Base-by-base conservation (phyloP, 129 eudicot genomes). In the Pulicaria dysenterica region DNA sequence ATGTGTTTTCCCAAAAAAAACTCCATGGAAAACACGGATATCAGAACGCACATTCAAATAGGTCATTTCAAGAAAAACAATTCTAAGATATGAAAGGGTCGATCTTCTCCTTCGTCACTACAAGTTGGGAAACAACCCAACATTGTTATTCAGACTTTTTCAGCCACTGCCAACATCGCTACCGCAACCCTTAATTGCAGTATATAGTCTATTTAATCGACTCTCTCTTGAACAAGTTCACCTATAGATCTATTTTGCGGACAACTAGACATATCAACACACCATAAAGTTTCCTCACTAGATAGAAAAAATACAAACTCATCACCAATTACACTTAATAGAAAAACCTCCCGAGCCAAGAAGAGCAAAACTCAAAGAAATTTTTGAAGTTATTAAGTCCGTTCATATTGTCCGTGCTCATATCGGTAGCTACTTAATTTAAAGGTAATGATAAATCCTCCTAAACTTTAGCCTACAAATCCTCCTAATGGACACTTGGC, bases 81-180 rank as follows among this genome's bases (percentile, higher is more conserved):
- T 14, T 51, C 31, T 5, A 4, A 15, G 36, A 34, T 17, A 19
- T 56, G 38, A 6, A 24, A 50, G 24, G 1, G 7, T 11, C 16
- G 12, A 1, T 34, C 12, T 58, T 34, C 12, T 58, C 5, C 15
- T 11, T 34, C 37, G 31, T 36, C 12, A 11, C 45, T 59, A 37
- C 11, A 59, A 37, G 37, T 59, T 36, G 17, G 64, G 34, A 38
- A 13, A 59, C 43, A 36, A 13, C 19, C 36, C 45, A 59, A 39
- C 65, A 59, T 59, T 59, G 45, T 59, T 59, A 36, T 37, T 5
- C 43, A 37, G 44, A 34, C 43, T 59, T 59, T 59, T 12, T 24
- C 31, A 24, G 31, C 31, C 31, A 24, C 31, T 24, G 31, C 31
- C 31, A 24, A 24, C 31, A 24, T 2, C 31, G 31, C 31, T 24